phyloP scores from a whole-genome alignment of 805 yeast genomes.

The Metschnikowia drakensbergensis region DNA sequence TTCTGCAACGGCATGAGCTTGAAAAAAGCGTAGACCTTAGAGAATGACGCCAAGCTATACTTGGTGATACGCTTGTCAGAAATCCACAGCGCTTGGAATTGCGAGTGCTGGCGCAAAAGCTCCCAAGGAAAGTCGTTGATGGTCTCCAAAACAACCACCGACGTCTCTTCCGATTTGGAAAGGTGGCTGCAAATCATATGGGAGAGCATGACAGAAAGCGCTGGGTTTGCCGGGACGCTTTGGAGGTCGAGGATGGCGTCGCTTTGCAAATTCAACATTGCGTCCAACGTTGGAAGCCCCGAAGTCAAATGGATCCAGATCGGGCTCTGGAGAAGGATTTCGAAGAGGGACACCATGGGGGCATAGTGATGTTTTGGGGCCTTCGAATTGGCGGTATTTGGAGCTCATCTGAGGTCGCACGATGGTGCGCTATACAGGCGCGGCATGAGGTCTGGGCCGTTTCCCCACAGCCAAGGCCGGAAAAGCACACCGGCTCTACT shows the following conservation, averaged over 20 bases:
- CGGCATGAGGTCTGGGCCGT: background rate
- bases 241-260: conserved; percentile 36
- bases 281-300: conserved; percentile 28
- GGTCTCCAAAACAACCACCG: conserved; percentile 31
- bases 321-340: conserved; percentile 25
- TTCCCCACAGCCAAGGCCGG: too few species aligned
- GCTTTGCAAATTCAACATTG: conserved; percentile 17
- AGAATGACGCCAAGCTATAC: conserved; percentile 27
- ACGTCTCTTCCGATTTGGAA: conserved; percentile 7
- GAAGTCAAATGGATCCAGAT: conserved; percentile 27
- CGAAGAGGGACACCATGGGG: conserved; percentile 31
- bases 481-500: too few species aligned
- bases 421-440: background rate
- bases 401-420: background rate
- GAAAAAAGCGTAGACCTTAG: conserved; percentile 23
- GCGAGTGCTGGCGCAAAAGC: conserved; percentile 19
- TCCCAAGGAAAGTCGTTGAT: conserved; percentile 29
- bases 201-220: conserved; percentile 19
- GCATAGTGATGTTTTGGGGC: background rate
- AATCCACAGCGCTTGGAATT: conserved; percentile 22
- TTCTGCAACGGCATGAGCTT: conserved; percentile 10
- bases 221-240: conserved; percentile 31
- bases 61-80: conserved; percentile 8
- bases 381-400: background rate
- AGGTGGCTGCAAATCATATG: conserved; percentile 31